phyloP scores from a whole-genome alignment of 805 yeast genomes.

The Huiozyma naganishii region DNA sequence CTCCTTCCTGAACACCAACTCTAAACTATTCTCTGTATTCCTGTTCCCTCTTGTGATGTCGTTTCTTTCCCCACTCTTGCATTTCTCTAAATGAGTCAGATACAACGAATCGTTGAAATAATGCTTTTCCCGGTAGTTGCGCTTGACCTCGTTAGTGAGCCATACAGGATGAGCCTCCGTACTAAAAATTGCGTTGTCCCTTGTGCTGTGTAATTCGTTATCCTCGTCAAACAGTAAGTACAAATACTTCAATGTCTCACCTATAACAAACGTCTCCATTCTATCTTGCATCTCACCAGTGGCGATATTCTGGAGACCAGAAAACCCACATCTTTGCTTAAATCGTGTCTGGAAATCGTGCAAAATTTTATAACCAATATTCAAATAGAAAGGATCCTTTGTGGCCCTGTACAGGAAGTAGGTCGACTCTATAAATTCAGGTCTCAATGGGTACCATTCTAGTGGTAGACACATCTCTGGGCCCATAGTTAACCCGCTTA shows the following conservation, averaged over 20 bases:
- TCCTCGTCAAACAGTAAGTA: constrained; percentile 67
- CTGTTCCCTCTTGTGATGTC: background rate
- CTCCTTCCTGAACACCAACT: background rate
- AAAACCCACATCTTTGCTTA: constrained; percentile 65
- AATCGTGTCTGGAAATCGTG: constrained; percentile 42
- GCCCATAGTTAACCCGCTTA: background rate
- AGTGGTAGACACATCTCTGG: constrained; percentile 26
- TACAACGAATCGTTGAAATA: constrained; percentile 13
- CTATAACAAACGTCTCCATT: constrained; percentile 84
- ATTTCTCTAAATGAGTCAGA: constrained; percentile 9
- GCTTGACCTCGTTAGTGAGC: constrained; percentile 35
- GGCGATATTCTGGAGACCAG: constrained; percentile 61
- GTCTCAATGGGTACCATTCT: constrained; percentile 90
- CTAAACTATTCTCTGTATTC: background rate
- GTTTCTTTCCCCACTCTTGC: constrained; percentile 1
- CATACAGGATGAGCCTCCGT: constrained; percentile 93
- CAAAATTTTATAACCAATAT: constrained; percentile 60
- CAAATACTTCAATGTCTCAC: constrained; percentile 79
- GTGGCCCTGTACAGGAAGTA: constrained; percentile 79
- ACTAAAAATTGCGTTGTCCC: constrained; percentile 43
- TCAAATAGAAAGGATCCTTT: constrained; percentile 69
- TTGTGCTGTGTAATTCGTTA: constrained; percentile 40
- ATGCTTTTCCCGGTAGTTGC: constrained; percentile 17
- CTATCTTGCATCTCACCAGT: constrained; percentile 58
- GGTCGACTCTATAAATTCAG: constrained; percentile 85